Base-by-base conservation (phyloP, 108 stramenopile genomes). In the Nannochloropsis granulata region DNA sequence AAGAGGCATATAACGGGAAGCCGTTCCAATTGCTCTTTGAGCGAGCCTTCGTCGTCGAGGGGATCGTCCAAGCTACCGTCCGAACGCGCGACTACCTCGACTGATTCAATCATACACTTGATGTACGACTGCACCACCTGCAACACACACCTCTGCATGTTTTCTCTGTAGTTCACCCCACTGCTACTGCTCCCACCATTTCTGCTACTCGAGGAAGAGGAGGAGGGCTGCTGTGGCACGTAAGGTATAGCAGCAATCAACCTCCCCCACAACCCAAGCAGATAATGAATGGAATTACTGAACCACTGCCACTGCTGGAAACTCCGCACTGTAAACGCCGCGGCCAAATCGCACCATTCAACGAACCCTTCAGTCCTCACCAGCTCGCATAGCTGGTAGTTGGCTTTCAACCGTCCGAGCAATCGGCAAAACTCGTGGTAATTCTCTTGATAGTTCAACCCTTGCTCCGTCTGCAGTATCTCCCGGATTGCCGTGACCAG, bases 391-490 rank as follows among this genome's bases (percentile, higher is more conserved):
- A 98, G 93, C 87, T 98, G 98, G 86, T 96, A 98, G 90, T 96
- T 97, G 23, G 96, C 94, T 93, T 98, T 98, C 78, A 98, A 90
- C 45, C 97, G 91, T 13, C 98, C 98, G 46, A 97, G 92, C 79
- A 97, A 89, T 44, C 97, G 93, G 90, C 98, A 98, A 85, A 98
- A 99, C 85, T 97, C 93, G 92, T 97, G 98, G 89, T 97, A 99
- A 83, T 97, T 97, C 46, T 97, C 96, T 83, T 94, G 94, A 86
- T 97, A 95, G 45, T 96, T 92, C 81, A 99, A 91, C 25, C 98
- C 98, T 24, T 95, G 93, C 84, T 95, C 92, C 86, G 95, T 93
- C 45, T 90, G 90, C 21, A 98, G 88, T 83, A 98, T 93, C 79
- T 94, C 94, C 13, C 95, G 91, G 82, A 97, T 94, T 12, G 94